Evolutionary conservation across 148 eudicot species (phyloP).

Genomic region (Rhododendron henanense): DNA sequence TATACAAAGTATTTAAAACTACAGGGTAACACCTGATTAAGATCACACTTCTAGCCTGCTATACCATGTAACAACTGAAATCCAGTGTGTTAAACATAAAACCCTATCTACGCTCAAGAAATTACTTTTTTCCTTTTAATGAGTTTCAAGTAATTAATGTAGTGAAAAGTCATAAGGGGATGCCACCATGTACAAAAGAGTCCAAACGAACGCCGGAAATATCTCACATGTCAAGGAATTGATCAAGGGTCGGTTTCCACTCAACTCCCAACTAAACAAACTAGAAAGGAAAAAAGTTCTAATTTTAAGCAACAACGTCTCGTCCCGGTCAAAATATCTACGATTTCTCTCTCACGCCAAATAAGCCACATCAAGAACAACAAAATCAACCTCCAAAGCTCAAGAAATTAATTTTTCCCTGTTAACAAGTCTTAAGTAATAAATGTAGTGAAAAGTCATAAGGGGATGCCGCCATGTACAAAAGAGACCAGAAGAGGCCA

Average conservation of each 20-base stretch:
- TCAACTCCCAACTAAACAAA: not conserved
- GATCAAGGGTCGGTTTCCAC: not conserved
- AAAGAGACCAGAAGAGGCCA: no score
- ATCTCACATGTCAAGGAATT: not conserved
- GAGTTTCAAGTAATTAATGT: not conserved
- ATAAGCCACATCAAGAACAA: not conserved
- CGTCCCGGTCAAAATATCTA: not conserved
- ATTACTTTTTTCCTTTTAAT: not conserved
- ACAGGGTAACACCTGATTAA: not conserved
- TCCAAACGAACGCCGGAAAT: not conserved
- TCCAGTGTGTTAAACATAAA: not conserved
- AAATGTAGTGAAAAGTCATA: no score
- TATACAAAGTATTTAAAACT: not conserved
- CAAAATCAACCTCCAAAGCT: no score
- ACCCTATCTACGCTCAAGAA: not conserved
- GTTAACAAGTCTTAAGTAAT: no score
- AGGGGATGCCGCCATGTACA: no score
- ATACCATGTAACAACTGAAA: not conserved
- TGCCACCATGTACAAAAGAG: not conserved
- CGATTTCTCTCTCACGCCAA: not conserved
- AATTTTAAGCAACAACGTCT: not conserved
- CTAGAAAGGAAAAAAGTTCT: not conserved
- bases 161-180: not conserved
- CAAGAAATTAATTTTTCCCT: no score
- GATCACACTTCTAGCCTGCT: not conserved